Percentiles rank a stretch among this genome's conserved stretches.
Conservation (phyloP, 139 green algal genomes). For the Raphidocelis subcapitata region DNA sequence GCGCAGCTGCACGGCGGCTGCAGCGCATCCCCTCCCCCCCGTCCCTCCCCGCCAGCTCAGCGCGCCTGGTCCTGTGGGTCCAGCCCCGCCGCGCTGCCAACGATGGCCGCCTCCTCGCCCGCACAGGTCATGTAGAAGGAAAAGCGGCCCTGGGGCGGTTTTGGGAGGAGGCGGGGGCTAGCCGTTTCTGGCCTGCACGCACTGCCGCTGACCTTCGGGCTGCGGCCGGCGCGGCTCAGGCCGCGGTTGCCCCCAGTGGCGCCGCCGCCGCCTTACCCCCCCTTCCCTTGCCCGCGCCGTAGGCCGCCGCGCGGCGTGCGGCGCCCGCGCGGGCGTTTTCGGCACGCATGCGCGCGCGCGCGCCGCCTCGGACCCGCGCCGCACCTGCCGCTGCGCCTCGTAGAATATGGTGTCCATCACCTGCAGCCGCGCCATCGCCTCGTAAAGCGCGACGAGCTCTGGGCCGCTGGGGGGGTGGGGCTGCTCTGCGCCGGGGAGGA, state of each 20-base stretch:
- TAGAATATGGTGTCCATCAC: slow-evolving; percentile 91
- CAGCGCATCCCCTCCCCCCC: too few species aligned
- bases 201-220: too few species aligned
- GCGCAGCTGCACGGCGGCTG: too few species aligned
- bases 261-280: too few species aligned
- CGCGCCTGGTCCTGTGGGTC: slow-evolving; percentile 65
- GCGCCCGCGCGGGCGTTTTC: too few species aligned
- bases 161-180: neutral
- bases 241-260: too few species aligned
- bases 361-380: neutral
- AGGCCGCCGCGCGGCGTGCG: too few species aligned
- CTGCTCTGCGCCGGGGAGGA: slow-evolving; percentile 38
- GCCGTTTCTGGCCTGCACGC: too few species aligned
- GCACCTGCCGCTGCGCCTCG: slow-evolving; percentile 91
- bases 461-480: slow-evolving; percentile 43
- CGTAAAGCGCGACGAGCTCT: slow-evolving; percentile 40
- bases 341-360: too few species aligned
- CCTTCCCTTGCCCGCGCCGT: too few species aligned
- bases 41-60: too few species aligned
- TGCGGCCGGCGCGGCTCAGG: too few species aligned
- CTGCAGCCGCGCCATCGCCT: slow-evolving; percentile 18
- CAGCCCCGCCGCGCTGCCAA: slow-evolving; percentile 82
- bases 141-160: slow-evolving; percentile 89
- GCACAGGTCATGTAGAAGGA: slow-evolving; percentile 94
- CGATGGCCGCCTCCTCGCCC: slow-evolving; percentile 84